phyloP scores from a whole-genome alignment of 495 filamentous ascomycete genomes.

The Aspergillus cavernicola region DNA sequence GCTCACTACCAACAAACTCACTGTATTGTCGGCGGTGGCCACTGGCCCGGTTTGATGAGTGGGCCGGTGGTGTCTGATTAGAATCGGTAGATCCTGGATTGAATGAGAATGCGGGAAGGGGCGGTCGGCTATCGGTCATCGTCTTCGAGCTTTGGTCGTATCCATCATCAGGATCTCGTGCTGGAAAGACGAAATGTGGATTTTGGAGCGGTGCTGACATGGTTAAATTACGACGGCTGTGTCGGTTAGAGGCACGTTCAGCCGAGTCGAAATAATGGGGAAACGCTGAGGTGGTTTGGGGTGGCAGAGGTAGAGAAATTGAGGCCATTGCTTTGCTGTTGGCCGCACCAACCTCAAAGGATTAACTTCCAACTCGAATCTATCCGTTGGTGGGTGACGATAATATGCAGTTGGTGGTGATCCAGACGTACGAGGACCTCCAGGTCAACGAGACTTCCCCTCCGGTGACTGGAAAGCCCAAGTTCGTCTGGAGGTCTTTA shows the following conservation, averaged over 20 bases:
- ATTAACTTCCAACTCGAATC: constrained; percentile 10
- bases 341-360: constrained; percentile 17
- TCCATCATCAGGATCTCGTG: constrained; percentile 33
- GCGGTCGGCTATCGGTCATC: constrained; percentile 27
- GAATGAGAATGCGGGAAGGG: constrained; percentile 62
- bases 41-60: constrained; percentile 32
- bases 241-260: constrained; percentile 14
- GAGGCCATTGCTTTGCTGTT: constrained; percentile 36
- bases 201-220: constrained; percentile 56
- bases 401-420: constrained; percentile 23
- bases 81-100: constrained; percentile 48
- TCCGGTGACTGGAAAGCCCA: constrained; percentile 31
- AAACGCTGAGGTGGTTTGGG: constrained; percentile 27
- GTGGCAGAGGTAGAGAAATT: constrained; percentile 38
- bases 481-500: constrained; percentile 45
- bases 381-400: constrained; percentile 7
- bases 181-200: constrained; percentile 69
- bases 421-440: constrained; percentile 39
- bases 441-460: constrained; percentile 39
- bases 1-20: constrained; percentile 76
- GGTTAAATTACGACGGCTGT: constrained; percentile 27
- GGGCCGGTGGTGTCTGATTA: constrained; percentile 29
- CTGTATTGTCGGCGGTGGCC: constrained; percentile 72
- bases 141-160: constrained; percentile 13
- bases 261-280: constrained; percentile 32